Base-by-base conservation (phyloP, 805 yeast genomes). In the Ogataea minuta region DNA sequence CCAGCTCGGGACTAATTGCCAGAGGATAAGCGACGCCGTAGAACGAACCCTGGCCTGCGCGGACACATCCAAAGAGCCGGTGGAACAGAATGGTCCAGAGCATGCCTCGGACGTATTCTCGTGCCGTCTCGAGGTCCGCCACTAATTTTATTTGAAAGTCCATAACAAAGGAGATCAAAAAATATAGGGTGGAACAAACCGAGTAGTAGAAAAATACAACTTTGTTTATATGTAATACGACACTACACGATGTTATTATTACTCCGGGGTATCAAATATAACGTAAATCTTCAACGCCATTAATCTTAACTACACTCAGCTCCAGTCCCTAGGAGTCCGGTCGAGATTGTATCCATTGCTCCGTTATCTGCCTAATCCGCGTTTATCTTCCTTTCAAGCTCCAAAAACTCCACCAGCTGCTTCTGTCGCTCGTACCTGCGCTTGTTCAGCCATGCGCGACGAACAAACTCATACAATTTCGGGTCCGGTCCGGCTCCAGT, bases 11-110 rank as follows among this genome's bases (percentile, higher is more conserved):
- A 39, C 67, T 55, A 21, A 45, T 70, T 3, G 59, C 64, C 49
- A 68, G 64, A 0, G 84, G 81, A 49, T 81, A 84, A 4, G 85
- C 70, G 3, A 81, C 67, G 12, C 74, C 80, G 8, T 75, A 58
- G 36, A 79, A 77, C 45, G 37, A 44, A 12, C 78, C 81, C n/a
- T 64, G 60, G 4, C 76, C 70, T 2, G 90, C 88, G 1, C 63
- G 58, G 12, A 82, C 66, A 1, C 80, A 71, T 0, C 90, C 91
- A 54, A 85, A 77, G 19, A 82, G 63, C 30, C 95, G 63, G 39
- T 79, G 76, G 57, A 84, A 84, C 56, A 84, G 74, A 13, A 84
- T 76, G 2, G 85, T 66, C 67, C 85, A 79, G 39, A 85, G 57
- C 19, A 82, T 60, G 1, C 84, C 86, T 68, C 68, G 71, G 11